Evolutionary conservation across 306 rosid species (phyloP).

Genomic region (Sicyos edulis): DNA sequence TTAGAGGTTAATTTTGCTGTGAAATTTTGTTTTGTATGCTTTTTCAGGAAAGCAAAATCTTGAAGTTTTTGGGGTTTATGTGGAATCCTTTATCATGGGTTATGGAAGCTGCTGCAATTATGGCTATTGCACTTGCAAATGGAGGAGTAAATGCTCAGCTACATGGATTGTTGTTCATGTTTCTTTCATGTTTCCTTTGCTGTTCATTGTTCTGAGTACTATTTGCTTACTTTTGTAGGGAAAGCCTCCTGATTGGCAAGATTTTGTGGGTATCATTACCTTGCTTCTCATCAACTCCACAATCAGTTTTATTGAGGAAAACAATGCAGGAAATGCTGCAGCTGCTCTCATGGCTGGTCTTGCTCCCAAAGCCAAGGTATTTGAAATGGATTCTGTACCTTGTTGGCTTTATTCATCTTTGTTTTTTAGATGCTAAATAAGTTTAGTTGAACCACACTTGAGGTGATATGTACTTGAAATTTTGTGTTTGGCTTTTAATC

Average conservation of each 20-base stretch:
- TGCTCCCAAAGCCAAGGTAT: slow-evolving; percentile 97
- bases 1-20: background rate
- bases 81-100: slow-evolving; percentile 99
- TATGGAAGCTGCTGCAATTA: slow-evolving; percentile 99
- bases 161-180: slow-evolving; percentile 16
- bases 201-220: background rate
- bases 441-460: background rate
- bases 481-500: slow-evolving; percentile 21
- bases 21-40: slow-evolving; percentile 5
- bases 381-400: background rate
- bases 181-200: background rate
- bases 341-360: slow-evolving; percentile 99
- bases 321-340: slow-evolving; percentile 98
- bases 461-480: background rate
- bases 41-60: slow-evolving; percentile 74
- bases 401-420: slow-evolving; percentile 4
- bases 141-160: slow-evolving; percentile 68
- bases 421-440: slow-evolving; percentile 1
- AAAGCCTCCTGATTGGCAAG: slow-evolving; percentile 98
- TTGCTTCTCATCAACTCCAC: slow-evolving; percentile 91
- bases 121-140: slow-evolving; percentile 99
- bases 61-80: slow-evolving; percentile 97
- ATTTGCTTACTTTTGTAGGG: slow-evolving; percentile 42
- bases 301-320: slow-evolving; percentile 93
- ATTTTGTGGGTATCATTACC: slow-evolving; percentile 90